phyloP scores from a whole-genome alignment of 192 early-diverging fungal genomes.

The Funneliformis geosporum region DNA sequence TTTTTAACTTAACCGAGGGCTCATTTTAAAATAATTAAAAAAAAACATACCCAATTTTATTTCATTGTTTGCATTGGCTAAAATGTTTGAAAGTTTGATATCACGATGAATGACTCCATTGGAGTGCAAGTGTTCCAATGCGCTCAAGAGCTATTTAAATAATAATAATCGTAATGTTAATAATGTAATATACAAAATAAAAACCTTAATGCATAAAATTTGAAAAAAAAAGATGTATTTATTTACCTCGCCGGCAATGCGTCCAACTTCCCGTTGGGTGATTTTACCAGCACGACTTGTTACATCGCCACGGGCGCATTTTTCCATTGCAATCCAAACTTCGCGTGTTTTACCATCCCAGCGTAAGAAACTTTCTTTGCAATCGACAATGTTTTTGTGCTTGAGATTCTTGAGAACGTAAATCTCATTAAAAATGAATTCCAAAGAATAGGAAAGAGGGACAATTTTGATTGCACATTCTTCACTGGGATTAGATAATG shows the following conservation, averaged over 20 bases:
- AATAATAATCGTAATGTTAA: conserved; percentile 7
- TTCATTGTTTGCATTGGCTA: conserved; percentile 16
- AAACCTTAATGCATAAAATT: neutral
- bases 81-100: conserved; percentile 31
- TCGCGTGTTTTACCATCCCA: conserved; percentile 34
- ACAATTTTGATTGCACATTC: conserved; percentile 30
- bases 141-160: conserved; percentile 17
- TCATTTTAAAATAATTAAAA: too few species aligned
- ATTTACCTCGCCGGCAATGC: conserved; percentile 29
- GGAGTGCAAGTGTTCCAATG: conserved; percentile 27
- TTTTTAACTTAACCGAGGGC: too few species aligned
- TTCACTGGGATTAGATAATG: neutral
- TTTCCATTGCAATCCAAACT: conserved; percentile 32
- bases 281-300: conserved; percentile 29
- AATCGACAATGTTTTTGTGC: conserved; percentile 31
- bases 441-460: conserved; percentile 29
- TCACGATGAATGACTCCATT: conserved; percentile 33
- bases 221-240: neutral
- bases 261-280: conserved; percentile 22
- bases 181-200: neutral
- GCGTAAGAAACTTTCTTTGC: conserved; percentile 28
- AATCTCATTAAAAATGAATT: conserved; percentile 35
- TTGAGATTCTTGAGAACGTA: conserved; percentile 26
- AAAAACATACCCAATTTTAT: conserved; percentile 29
- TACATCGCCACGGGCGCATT: conserved; percentile 34